Conservation (phyloP, 2,329 filamentous ascomycete species). For the Pseudonectria foliicola region DNA sequence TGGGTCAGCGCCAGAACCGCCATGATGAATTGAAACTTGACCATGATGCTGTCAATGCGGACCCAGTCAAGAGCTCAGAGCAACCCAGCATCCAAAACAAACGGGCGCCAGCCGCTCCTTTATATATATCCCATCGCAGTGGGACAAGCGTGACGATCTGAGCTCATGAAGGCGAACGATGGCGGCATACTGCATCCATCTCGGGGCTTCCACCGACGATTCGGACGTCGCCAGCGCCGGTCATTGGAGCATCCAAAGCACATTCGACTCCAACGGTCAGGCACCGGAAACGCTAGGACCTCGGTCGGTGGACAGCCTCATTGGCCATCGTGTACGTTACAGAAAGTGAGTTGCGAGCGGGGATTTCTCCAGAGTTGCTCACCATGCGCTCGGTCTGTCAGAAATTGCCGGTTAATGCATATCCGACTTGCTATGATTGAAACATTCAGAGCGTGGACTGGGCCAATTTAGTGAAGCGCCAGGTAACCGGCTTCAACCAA, state of each 20-base stretch:
- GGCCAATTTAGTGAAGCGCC: too few relatives aligned
- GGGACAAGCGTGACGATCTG: conserved; percentile 1
- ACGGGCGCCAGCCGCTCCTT: not conserved
- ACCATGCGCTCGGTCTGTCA: too few relatives aligned
- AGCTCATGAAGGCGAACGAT: conserved; percentile 9
- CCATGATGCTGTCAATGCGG: conserved; percentile 4
- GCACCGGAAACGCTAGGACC: too few relatives aligned
- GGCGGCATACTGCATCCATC: conserved; percentile 6
- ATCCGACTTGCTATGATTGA: too few relatives aligned
- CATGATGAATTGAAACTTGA: conserved; percentile 7
- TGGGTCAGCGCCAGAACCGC: conserved; percentile 4
- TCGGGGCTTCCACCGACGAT: conserved; percentile 3
- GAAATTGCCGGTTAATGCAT: too few relatives aligned
- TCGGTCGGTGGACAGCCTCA: too few relatives aligned
- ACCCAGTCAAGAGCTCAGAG: not conserved
- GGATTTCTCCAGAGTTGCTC: not conserved
- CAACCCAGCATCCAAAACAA: not conserved
- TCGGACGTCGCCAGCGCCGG: conserved; percentile 10
- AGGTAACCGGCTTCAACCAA: too few relatives aligned
- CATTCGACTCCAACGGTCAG: too few relatives aligned
- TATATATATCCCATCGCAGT: conserved; percentile 1
- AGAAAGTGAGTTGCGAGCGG: too few relatives aligned
- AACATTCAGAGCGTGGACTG: too few relatives aligned
- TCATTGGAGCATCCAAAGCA: too few relatives aligned
- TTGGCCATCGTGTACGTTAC: not conserved